These are phyloP conservation scores for Helichrysum umbraculigerum DNA, from an alignment of 129 eudicot species.

Conservation along the genomic window DNA sequence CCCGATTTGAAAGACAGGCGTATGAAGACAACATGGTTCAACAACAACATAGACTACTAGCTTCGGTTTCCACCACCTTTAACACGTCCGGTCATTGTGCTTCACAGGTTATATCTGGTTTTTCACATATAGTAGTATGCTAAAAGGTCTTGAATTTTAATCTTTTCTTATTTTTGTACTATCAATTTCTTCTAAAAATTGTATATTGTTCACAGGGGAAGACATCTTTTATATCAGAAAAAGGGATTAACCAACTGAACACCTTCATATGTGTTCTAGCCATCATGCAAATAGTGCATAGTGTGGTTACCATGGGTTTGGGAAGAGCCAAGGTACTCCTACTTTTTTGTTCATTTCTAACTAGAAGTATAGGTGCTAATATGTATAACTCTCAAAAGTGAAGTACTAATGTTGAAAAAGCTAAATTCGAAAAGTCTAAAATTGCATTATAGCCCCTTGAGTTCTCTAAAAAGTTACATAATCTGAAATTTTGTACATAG, in stretches of 20 bases:
- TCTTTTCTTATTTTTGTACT: neutral
- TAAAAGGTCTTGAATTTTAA: neutral
- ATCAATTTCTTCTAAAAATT: neutral
- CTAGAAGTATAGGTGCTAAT: neutral
- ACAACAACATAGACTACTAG: conserved; percentile 26
- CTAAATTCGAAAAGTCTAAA: neutral
- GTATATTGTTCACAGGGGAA: conserved; percentile 30
- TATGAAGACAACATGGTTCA: conserved; percentile 11
- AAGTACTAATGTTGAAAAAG: conserved; percentile 7
- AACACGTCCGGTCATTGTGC: conserved; percentile 33
- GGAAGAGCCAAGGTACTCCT: conserved; percentile 54
- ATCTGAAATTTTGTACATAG: conserved; percentile 12
- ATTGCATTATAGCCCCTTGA: conserved; percentile 6
- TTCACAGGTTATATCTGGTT: conserved; percentile 26
- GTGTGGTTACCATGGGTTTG: conserved; percentile 49
- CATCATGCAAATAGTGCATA: conserved; percentile 53
- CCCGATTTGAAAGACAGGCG: conserved; percentile 8
- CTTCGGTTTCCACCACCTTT: conserved; percentile 18
- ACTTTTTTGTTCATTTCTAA: neutral
- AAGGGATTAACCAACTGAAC: conserved; percentile 45
- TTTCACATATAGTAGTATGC: neutral
- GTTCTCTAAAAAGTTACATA: no score
- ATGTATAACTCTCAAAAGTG: neutral
- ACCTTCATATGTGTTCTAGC: conserved; percentile 53
- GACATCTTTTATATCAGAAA: conserved; percentile 43